phyloP scores from a whole-genome alignment of 1,284 basidiomycete genomes.

The Coniophora puteana region DNA sequence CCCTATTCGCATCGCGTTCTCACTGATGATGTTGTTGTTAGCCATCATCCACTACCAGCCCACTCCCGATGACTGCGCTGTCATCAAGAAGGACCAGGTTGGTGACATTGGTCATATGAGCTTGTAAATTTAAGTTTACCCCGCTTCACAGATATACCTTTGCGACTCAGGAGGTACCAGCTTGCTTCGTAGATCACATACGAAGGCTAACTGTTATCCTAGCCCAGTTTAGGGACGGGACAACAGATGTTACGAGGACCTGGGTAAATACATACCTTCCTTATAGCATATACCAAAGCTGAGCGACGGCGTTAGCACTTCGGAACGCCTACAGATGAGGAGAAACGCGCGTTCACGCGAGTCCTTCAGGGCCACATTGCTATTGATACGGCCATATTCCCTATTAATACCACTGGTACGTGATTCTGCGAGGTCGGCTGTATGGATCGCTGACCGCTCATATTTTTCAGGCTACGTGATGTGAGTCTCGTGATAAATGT shows the following conservation, averaged over 20 bases:
- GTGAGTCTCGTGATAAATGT: conserved; percentile 32
- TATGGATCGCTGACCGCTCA: conserved; percentile 1
- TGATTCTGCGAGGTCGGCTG: neutral
- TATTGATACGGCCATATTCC: conserved; percentile 85
- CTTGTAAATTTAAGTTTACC: conserved; percentile 6
- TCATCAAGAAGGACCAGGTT: conserved; percentile 74
- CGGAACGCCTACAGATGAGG: conserved; percentile 77
- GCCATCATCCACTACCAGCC: conserved; percentile 96
- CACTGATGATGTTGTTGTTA: conserved; percentile 19
- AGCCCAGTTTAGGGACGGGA: conserved; percentile 92
- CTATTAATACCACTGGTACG: conserved; percentile 80
- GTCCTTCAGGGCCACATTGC: conserved; percentile 96
- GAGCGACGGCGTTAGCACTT: conserved; percentile 64
- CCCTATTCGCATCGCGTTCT: neutral
- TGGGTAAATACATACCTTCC: conserved; percentile 45
- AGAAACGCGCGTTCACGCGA: conserved; percentile 87
- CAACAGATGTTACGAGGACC: conserved; percentile 92
- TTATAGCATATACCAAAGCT: neutral
- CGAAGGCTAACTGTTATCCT: neutral
- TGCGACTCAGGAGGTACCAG: conserved; percentile 86
- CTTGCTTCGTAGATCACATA: neutral
- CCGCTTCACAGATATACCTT: conserved; percentile 86
- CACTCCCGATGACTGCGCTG: conserved; percentile 67
- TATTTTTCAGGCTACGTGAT: conserved; percentile 49
- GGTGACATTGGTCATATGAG: neutral